Base-by-base conservation (phyloP, 306 rosid genomes). In the Carpinus fangiana region DNA sequence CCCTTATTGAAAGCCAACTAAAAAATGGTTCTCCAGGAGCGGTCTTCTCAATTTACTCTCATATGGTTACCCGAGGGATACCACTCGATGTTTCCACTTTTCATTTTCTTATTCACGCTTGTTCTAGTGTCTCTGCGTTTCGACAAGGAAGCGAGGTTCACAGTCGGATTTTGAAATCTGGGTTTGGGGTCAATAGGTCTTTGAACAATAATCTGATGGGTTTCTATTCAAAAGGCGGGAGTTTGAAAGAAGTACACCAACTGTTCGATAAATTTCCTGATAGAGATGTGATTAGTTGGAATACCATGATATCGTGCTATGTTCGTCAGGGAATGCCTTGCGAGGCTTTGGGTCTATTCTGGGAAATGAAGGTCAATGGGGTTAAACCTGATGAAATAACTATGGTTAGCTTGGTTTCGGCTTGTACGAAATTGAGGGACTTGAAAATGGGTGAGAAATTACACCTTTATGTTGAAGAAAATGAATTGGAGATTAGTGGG, bases 271-370 rank as follows among this genome's bases (percentile, higher is more conserved):
- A 69, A 78, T 14, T 78, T n/a, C 41, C 83, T n/a, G 53, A 59
- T 11, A 78, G 80, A 78, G 79, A 83, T 60, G 72, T 83, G 41
- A 53, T 78, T 56, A 74, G 77, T 70, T 83, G 86, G 83, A 83
- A 78, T 72, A 78, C 83, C 11, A 79, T 83, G 83, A 78, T 83
- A 69, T 74, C 83, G 2, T 78, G 83, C 61, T 70, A 75, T 74
- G 83, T 75, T 8, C 76, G 38, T 36, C 70, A 59, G 77, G 77
- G 83, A 74, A 57, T 83, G 83, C 70, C 50, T 28, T 18, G 4
- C 2, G 60, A 78, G 73, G 83, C 86, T 60, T 70, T 83, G 70
- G 72, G 66, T 51, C 18, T 83, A 17, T 83, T 73, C 51, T 16
- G 14, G 55, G 34, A 60, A 70, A 83, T 83, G 83, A 31, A 14